Evolutionary conservation across 1,284 basidiomycete genomes (phyloP).

Genomic region (Malassezia slooffiae): DNA sequence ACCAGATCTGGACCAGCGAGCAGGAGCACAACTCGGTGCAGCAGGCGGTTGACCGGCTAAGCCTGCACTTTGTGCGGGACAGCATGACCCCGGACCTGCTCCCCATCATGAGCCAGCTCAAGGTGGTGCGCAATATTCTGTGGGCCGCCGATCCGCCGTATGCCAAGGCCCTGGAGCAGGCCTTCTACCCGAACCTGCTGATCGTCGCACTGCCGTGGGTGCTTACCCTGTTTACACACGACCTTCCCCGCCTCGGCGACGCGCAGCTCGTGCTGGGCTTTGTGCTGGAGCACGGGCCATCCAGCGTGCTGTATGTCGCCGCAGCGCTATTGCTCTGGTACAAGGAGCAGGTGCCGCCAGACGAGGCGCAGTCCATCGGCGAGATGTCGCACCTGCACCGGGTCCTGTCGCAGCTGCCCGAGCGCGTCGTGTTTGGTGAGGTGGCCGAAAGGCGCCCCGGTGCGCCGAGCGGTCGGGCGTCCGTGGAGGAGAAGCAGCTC

Average conservation of each 20-base stretch:
- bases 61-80: constrained; percentile 70
- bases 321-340: constrained; percentile 56
- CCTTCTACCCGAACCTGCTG: constrained; percentile 55
- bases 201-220: constrained; percentile 74
- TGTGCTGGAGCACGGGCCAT: constrained; percentile 61
- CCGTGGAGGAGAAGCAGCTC: no score
- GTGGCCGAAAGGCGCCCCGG: background rate
- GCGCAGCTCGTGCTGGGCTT: constrained; percentile 83
- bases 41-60: constrained; percentile 54
- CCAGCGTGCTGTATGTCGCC: constrained; percentile 67
- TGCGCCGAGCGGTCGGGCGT: no score
- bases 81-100: constrained; percentile 75
- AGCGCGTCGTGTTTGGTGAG: background rate
- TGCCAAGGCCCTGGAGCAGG: constrained; percentile 57
- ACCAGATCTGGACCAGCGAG: constrained; percentile 3
- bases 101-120: constrained; percentile 69
- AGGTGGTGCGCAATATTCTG: constrained; percentile 60
- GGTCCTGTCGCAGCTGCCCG: constrained; percentile 17
- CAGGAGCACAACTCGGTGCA: constrained; percentile 6
- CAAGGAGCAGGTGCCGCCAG: constrained; percentile 13
- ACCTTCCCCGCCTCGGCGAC: constrained; percentile 55
- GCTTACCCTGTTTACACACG: constrained; percentile 80
- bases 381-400: constrained; percentile 24
- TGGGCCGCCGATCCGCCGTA: constrained; percentile 62
- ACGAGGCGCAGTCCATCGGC: constrained; percentile 11